Percentiles rank a stretch among this genome's conserved stretches.
Conservation (phyloP, 768 basidiomycete genomes). For the Holtermannia corniformis region DNA sequence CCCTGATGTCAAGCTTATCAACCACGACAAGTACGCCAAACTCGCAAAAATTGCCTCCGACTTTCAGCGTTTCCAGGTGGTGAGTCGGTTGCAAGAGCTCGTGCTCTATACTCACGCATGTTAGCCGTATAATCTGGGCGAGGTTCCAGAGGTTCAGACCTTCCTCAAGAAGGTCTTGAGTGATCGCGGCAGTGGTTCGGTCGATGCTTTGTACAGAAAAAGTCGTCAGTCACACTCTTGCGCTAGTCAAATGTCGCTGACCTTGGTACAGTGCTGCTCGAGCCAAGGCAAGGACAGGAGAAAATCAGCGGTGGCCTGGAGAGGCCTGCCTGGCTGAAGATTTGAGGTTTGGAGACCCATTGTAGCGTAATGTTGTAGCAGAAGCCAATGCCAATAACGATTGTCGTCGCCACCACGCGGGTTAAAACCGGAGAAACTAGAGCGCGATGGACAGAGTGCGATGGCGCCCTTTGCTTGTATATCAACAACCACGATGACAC, state of each 20-base stretch:
- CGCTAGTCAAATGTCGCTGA: slow-evolving; percentile 1
- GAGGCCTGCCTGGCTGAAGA: slow-evolving; percentile 30
- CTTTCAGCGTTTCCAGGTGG: slow-evolving; percentile 40
- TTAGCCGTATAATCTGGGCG: slow-evolving; percentile 58
- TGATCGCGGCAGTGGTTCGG: slow-evolving; percentile 33
- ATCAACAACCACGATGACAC: too few species aligned
- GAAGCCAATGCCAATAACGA: too few species aligned
- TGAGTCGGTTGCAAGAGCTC: slow-evolving; percentile 8
- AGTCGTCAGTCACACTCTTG: slow-evolving; percentile 22
- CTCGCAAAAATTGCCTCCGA: slow-evolving; percentile 76
- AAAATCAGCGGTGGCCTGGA: slow-evolving; percentile 26
- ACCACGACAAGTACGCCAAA: slow-evolving; percentile 95
- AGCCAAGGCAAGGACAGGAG: slow-evolving; percentile 34
- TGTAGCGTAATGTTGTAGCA: too few species aligned
- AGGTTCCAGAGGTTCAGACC: slow-evolving; percentile 73
- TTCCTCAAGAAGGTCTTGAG: slow-evolving; percentile 30
- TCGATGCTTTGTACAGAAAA: slow-evolving; percentile 38
- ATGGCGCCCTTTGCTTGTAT: too few species aligned
- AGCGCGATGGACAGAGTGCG: too few species aligned
- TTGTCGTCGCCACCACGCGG: too few species aligned
- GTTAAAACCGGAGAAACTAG: too few species aligned
- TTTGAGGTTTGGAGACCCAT: too few species aligned
- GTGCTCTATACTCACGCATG: neutral
- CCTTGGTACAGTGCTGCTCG: slow-evolving; percentile 29
- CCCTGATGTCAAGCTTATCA: slow-evolving; percentile 69